Conservation (phyloP, 768 basidiomycete genomes). For the Psilocybe subaeruginosa region DNA sequence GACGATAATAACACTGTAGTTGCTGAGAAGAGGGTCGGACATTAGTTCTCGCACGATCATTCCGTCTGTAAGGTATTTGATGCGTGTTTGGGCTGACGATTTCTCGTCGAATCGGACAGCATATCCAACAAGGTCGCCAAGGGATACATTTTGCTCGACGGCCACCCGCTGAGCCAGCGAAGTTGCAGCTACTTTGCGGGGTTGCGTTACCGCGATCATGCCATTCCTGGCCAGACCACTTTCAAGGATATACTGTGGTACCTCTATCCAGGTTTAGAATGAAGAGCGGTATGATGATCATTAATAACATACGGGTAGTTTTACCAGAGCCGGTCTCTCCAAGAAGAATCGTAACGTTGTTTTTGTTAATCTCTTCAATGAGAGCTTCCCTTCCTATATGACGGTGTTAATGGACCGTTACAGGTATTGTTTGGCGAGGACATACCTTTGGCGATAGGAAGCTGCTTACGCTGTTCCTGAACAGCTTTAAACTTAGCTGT, state of each 20-base stretch:
- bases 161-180: conserved; percentile 93
- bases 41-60: conserved; percentile 96
- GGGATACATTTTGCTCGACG: conserved; percentile 68
- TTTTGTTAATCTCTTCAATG: conserved; percentile 68
- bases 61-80: conserved; percentile 98
- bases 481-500: conserved; percentile 35
- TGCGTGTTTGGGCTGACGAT: conserved; percentile 68
- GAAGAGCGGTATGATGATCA: background rate
- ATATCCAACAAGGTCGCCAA: conserved; percentile 89
- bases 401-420: conserved; percentile 1
- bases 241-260: conserved; percentile 94
- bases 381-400: conserved; percentile 72
- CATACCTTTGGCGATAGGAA: conserved; percentile 82
- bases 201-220: conserved; percentile 92
- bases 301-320: conserved; percentile 82
- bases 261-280: conserved; percentile 56
- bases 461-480: conserved; percentile 66
- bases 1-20: conserved; percentile 87
- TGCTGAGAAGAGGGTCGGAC: conserved; percentile 71
- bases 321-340: conserved; percentile 99
- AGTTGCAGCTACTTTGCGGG: conserved; percentile 92
- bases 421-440: conserved; percentile 5
- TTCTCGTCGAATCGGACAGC: conserved; percentile 95
- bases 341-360: conserved; percentile 87
- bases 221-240: conserved; percentile 71